Evolutionary conservation across 2,329 filamentous ascomycete genomes (phyloP).

Genomic region (Aphanoascus verrucosus): DNA sequence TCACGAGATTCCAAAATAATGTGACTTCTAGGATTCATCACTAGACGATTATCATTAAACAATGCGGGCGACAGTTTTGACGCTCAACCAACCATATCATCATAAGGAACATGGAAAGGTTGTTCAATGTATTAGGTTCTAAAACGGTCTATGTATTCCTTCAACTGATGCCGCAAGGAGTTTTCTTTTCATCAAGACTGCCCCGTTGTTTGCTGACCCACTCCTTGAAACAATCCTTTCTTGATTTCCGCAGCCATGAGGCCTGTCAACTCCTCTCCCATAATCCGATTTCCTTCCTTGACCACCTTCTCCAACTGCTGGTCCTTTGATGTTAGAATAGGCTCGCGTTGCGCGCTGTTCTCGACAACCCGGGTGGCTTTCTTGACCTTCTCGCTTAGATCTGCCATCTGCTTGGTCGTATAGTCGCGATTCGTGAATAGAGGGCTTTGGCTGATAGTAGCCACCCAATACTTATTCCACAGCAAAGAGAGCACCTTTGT

Average conservation of each 20-base stretch:
- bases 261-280: slow-evolving; percentile 43
- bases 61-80: no score
- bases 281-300: slow-evolving; percentile 47
- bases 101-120: neutral
- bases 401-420: slow-evolving; percentile 80
- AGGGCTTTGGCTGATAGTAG: slow-evolving; percentile 83
- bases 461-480: slow-evolving; percentile 90
- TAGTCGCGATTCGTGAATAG: slow-evolving; percentile 89
- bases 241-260: slow-evolving; percentile 42
- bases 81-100: neutral
- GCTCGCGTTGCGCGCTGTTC: slow-evolving; percentile 17
- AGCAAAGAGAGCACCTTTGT: slow-evolving; percentile 73
- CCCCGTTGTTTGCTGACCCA: slow-evolving; percentile 17
- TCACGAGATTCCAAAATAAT: no score
- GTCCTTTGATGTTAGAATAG: slow-evolving; percentile 29
- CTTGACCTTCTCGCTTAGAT: slow-evolving; percentile 71
- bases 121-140: no score
- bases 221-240: slow-evolving; percentile 40
- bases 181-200: neutral
- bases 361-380: slow-evolving; percentile 46
- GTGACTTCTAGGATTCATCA: no score
- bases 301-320: slow-evolving; percentile 44
- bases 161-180: neutral
- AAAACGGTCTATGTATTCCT: neutral
- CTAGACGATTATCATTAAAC: no score